Conservation (phyloP, 176 grass and related monocot species). For the Bonia amplexicaulis region DNA sequence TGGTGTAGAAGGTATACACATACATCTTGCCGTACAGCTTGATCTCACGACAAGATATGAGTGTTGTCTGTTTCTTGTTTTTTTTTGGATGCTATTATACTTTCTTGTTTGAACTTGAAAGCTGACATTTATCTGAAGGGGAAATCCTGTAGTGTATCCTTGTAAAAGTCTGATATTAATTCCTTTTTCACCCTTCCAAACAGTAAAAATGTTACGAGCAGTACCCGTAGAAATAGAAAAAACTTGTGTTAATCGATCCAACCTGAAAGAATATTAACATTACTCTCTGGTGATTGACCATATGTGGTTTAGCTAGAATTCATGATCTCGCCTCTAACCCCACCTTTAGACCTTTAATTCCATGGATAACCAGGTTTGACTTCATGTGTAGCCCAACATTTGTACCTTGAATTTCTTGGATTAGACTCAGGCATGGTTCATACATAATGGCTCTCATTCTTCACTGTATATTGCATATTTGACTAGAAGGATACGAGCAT, state of each 20-base stretch:
- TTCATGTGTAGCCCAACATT: too few relatives aligned
- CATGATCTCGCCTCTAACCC: too few relatives aligned
- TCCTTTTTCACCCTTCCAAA: not conserved
- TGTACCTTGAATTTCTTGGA: too few relatives aligned
- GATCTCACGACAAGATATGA: not conserved
- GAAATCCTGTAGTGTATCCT: not conserved
- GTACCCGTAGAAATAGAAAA: not conserved
- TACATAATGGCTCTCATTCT: too few relatives aligned
- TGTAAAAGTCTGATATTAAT: not conserved
- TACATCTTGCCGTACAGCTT: not conserved
- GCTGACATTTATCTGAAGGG: not conserved
- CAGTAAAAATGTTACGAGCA: not conserved
- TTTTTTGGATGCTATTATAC: not conserved
- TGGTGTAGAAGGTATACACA: conserved; percentile 9
- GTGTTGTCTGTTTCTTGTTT: not conserved
- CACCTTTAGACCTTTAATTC: too few relatives aligned
- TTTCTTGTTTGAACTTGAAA: not conserved
- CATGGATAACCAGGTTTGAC: too few relatives aligned
- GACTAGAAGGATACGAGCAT: too few relatives aligned
- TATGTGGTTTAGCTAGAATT: too few relatives aligned
- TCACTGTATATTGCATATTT: too few relatives aligned
- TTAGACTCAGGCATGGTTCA: too few relatives aligned
- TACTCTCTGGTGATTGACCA: too few relatives aligned
- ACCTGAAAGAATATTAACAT: not conserved
- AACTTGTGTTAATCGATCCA: not conserved